Evolutionary conservation across 768 basidiomycete genomes (phyloP).

Genomic region (Gyrodon lividus): DNA sequence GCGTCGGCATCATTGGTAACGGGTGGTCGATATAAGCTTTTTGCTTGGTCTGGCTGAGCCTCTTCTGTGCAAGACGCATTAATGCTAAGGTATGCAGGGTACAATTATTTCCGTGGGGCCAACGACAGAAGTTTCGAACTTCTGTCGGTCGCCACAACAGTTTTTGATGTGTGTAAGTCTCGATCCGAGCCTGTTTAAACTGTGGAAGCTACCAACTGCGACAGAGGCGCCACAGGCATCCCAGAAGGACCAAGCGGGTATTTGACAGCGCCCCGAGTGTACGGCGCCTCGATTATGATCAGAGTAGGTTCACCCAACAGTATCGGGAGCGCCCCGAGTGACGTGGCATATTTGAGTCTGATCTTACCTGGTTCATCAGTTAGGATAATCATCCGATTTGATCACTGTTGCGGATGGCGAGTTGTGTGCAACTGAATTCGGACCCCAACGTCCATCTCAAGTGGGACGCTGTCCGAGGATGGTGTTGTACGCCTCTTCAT

Average conservation of each 20-base stretch:
- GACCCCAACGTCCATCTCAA: constrained; percentile 51
- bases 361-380: too few species aligned
- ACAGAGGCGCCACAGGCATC: too few species aligned
- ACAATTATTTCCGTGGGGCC: constrained; percentile 44
- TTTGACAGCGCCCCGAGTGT: too few species aligned
- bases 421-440: neutral
- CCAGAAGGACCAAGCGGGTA: constrained; percentile 42
- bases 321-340: neutral
- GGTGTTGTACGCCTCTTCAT: constrained; percentile 54
- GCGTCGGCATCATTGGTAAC: too few species aligned
- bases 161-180: constrained; percentile 45
- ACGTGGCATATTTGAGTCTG: neutral
- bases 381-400: too few species aligned
- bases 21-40: constrained; percentile 52
- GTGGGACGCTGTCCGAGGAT: constrained; percentile 50
- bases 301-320: constrained; percentile 38
- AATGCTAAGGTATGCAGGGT: constrained; percentile 35
- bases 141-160: constrained; percentile 62
- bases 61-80: too few species aligned
- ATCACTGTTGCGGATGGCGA: constrained; percentile 34
- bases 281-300: constrained; percentile 48
- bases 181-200: neutral
- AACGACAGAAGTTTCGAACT: too few species aligned
- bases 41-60: constrained; percentile 9
- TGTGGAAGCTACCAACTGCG: too few species aligned